phyloP scores from a whole-genome alignment of 768 basidiomycete genomes.

The Mycena pura region DNA sequence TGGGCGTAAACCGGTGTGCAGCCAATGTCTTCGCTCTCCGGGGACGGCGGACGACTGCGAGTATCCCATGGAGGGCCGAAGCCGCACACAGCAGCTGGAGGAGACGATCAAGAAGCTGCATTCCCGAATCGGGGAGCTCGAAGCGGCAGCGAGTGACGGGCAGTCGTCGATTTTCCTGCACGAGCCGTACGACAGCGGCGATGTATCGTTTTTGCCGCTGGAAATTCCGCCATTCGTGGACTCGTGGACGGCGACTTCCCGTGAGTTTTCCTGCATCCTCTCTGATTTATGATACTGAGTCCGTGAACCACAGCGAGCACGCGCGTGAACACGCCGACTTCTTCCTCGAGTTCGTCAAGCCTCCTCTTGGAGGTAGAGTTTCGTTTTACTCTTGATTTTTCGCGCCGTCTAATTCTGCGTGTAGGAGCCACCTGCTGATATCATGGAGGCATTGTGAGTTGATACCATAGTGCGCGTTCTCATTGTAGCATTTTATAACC shows the following conservation, averaged over 20 bases:
- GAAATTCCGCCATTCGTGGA: conserved; percentile 7
- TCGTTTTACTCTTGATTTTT: neutral
- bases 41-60: conserved; percentile 59
- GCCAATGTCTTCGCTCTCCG: conserved; percentile 53
- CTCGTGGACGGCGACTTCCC: conserved; percentile 7
- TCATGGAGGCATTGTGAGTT: conserved; percentile 11
- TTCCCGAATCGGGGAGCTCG: conserved; percentile 49
- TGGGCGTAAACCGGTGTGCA: conserved; percentile 55
- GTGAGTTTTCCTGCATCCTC: neutral
- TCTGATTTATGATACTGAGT: neutral
- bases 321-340: conserved; percentile 13
- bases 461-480: too few relatives aligned
- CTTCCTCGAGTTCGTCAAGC: conserved; percentile 9
- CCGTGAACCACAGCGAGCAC: neutral
- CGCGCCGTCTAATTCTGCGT: neutral
- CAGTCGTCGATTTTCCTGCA: conserved; percentile 19
- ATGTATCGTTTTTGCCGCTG: conserved; percentile 9
- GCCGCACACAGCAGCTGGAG: conserved; percentile 54
- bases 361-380: conserved; percentile 18
- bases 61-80: conserved; percentile 53
- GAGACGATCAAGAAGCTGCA: conserved; percentile 52
- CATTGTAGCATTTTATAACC: neutral
- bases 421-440: conserved; percentile 12
- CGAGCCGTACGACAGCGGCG: conserved; percentile 21
- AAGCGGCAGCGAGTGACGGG: conserved; percentile 36